phyloP scores from a whole-genome alignment of 257 asterid species.

The Lycium ferocissimum region DNA sequence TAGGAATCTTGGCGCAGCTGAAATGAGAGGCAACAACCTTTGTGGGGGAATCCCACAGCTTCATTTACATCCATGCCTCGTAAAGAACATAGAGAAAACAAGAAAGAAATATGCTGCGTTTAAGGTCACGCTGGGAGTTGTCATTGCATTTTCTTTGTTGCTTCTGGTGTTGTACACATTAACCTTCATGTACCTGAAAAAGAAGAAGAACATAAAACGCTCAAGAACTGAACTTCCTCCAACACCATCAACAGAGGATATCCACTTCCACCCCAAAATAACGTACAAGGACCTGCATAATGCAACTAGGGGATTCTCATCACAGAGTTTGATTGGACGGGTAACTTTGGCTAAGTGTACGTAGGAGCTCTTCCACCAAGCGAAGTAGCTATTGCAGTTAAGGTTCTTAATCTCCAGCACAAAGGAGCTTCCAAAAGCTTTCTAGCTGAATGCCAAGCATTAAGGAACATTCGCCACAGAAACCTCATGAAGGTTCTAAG shows the following conservation, averaged over 20 bases:
- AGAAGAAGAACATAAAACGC: slow-evolving; percentile 3
- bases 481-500: slow-evolving; percentile 58
- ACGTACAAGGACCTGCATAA: slow-evolving; percentile 46
- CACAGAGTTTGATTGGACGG: slow-evolving; percentile 47
- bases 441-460: slow-evolving; percentile 53
- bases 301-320: slow-evolving; percentile 50
- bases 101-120: slow-evolving; percentile 8
- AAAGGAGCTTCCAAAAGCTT: slow-evolving; percentile 56
- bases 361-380: slow-evolving; percentile 40
- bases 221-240: slow-evolving; percentile 26
- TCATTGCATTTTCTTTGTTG: slow-evolving; percentile 9
- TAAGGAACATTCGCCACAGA: slow-evolving; percentile 50
- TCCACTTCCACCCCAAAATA: slow-evolving; percentile 33
- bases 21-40: slow-evolving; percentile 46
- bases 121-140: slow-evolving; percentile 23
- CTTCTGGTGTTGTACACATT: slow-evolving; percentile 31
- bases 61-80: slow-evolving; percentile 43
- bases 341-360: slow-evolving; percentile 54
- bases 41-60: slow-evolving; percentile 50
- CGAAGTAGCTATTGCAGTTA: slow-evolving; percentile 48
- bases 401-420: slow-evolving; percentile 50
- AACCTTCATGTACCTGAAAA: slow-evolving; percentile 24
- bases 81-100: slow-evolving; percentile 25
- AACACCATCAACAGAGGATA: neutral
- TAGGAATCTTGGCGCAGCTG: slow-evolving; percentile 32